Percentiles rank a stretch among this genome's conserved stretches.
These are phyloP conservation scores for Pichia eremophila DNA, from an alignment of 805 yeast genomes.

Conservation along the genomic window DNA sequence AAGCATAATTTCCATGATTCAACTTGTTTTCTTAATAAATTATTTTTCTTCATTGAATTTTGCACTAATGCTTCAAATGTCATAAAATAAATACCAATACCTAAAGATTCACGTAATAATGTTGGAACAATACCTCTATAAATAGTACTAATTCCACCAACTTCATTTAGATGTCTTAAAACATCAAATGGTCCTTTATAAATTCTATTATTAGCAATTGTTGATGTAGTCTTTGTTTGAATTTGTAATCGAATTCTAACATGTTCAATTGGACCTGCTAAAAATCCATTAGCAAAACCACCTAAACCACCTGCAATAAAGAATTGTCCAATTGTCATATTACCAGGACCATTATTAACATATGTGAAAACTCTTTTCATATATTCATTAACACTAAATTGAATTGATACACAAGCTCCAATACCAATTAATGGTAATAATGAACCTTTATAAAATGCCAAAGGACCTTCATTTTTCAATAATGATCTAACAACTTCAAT, in stretches of 20 bases:
- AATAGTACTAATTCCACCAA: constrained; percentile 43
- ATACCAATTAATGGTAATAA: constrained; percentile 88
- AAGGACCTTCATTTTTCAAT: constrained; percentile 68
- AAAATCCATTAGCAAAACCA: constrained; percentile 79
- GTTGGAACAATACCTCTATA: constrained; percentile 83
- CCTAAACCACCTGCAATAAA: constrained; percentile 85
- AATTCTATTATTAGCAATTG: constrained; percentile 5
- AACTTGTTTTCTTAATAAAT: constrained; percentile 54
- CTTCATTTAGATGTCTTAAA: constrained; percentile 43
- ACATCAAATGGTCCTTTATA: constrained; percentile 72
- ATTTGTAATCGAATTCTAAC: constrained; percentile 91
- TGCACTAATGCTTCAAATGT: constrained; percentile 85
- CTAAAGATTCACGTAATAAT: constrained; percentile 73
- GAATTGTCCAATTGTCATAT: constrained; percentile 52
- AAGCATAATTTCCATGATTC: constrained; percentile 82
- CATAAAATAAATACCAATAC: constrained; percentile 81
- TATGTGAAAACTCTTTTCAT: constrained; percentile 72
- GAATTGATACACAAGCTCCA: constrained; percentile 97
- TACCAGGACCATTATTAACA: constrained; percentile 32
- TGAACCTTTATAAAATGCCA: constrained; percentile 90
- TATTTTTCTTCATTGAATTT: constrained; percentile 41
- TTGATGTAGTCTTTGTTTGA: constrained; percentile 43
- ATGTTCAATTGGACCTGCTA: constrained; percentile 93
- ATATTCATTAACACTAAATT: constrained; percentile 88
- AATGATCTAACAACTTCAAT: constrained; percentile 67